Conservation (phyloP, 257 asterid species). For the Fraxinus cuspidata region DNA sequence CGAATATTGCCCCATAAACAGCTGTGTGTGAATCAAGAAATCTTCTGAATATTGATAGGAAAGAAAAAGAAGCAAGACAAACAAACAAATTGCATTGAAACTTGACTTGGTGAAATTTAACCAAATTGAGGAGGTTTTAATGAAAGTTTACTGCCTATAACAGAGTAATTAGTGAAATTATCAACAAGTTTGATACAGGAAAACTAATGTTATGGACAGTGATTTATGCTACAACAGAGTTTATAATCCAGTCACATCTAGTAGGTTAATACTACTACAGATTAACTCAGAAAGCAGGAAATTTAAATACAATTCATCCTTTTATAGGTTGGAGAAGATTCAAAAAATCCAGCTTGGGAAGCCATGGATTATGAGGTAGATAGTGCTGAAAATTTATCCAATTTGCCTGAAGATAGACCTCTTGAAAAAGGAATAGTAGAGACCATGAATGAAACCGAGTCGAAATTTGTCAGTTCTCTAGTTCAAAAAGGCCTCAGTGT, state of each 20-base stretch:
- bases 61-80: not conserved
- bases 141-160: no score
- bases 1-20: no score
- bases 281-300: not conserved
- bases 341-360: constrained; percentile 67
- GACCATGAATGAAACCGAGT: constrained; percentile 44
- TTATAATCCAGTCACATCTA: not conserved
- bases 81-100: not conserved
- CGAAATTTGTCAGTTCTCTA: constrained; percentile 43
- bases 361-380: constrained; percentile 73
- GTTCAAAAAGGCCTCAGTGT: constrained; percentile 53
- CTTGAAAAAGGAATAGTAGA: constrained; percentile 73
- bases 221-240: no score
- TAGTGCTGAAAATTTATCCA: constrained; percentile 19
- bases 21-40: no score
- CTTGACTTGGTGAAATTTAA: no score
- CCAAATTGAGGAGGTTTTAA: no score
- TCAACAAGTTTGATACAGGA: no score
- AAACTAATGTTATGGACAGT: no score
- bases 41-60: not conserved
- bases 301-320: not conserved
- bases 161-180: no score
- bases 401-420: constrained; percentile 42
- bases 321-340: constrained; percentile 60
- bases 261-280: not conserved